These are phyloP conservation scores for Coniochaeta prunicola DNA, from an alignment of 2,329 filamentous ascomycete genomes.

Conservation along the genomic window DNA sequence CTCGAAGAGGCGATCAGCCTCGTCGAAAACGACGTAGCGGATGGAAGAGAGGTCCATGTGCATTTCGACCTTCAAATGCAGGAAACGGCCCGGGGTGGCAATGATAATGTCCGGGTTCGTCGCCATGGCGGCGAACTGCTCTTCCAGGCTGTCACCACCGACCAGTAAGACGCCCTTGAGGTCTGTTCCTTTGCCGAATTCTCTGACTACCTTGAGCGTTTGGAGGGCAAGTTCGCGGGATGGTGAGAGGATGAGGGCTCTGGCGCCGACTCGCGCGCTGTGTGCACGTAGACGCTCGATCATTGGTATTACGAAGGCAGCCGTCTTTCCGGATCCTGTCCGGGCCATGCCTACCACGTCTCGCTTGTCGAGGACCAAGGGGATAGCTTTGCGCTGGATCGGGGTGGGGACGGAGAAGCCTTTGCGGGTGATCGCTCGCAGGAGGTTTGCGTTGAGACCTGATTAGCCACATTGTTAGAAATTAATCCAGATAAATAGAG, in stretches of 20 bases:
- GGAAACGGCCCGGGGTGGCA: slow-evolving; percentile 89
- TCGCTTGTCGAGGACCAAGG: slow-evolving; percentile 77
- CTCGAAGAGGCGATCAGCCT: slow-evolving; percentile 93
- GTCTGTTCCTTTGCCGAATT: slow-evolving; percentile 84
- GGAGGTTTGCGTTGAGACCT: slow-evolving; percentile 71
- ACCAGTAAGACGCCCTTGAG: slow-evolving; percentile 85
- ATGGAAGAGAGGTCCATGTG: slow-evolving; percentile 82
- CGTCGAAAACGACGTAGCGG: slow-evolving; percentile 92
- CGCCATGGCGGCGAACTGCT: slow-evolving; percentile 89
- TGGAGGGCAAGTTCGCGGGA: slow-evolving; percentile 92
- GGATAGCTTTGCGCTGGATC: slow-evolving; percentile 95
- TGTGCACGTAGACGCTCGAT: slow-evolving; percentile 88
- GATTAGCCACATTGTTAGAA: slow-evolving; percentile 8
- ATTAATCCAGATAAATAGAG: neutral
- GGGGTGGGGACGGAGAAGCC: slow-evolving; percentile 95
- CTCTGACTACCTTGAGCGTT: slow-evolving; percentile 93
- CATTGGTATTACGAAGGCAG: slow-evolving; percentile 97
- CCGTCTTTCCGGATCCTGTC: slow-evolving; percentile 98
- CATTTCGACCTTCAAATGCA: slow-evolving; percentile 98
- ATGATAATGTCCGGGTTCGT: slow-evolving; percentile 96
- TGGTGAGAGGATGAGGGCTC: slow-evolving; percentile 83
- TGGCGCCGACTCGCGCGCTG: slow-evolving; percentile 75
- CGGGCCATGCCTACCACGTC: slow-evolving; percentile 99
- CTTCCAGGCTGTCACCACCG: slow-evolving; percentile 90
- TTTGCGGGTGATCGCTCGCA: slow-evolving; percentile 88